A percentile compares a stretch with the other conserved stretches of the same genome.
phyloP scores from a whole-genome alignment of 768 basidiomycete species.

The Leccinum boreale region DNA sequence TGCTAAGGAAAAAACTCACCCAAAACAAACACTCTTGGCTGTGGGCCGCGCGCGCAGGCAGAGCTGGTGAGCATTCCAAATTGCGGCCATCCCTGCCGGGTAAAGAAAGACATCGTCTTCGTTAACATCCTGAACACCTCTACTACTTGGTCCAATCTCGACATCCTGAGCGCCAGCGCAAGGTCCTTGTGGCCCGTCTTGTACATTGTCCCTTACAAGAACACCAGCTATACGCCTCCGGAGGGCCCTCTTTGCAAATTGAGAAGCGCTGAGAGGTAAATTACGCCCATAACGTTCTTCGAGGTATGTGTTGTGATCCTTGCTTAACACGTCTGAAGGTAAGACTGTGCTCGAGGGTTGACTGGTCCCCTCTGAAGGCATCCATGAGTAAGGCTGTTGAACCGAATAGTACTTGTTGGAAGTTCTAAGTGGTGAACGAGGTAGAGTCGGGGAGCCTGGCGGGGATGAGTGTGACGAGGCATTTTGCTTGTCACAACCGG shows the following conservation, averaged over 20 bases:
- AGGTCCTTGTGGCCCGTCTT: conserved; percentile 32
- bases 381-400: conserved; percentile 13
- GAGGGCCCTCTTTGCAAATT: conserved; percentile 81
- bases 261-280: conserved; percentile 66
- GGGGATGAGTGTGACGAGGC: conserved; percentile 29
- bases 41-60: conserved; percentile 45
- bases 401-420: conserved; percentile 59
- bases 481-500: conserved; percentile 35
- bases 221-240: conserved; percentile 90
- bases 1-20: conserved; percentile 49
- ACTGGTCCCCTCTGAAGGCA: conserved; percentile 3
- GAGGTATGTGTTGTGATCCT: conserved; percentile 71
- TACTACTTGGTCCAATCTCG: conserved; percentile 57
- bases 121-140: conserved; percentile 65
- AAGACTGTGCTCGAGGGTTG: conserved; percentile 6
- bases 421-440: conserved; percentile 39
- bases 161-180: conserved; percentile 45
- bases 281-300: conserved; percentile 97
- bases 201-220: conserved; percentile 54
- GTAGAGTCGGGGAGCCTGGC: conserved; percentile 12
- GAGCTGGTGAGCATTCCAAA: conserved; percentile 87
- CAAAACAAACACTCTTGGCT: conserved; percentile 90
- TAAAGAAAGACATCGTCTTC: conserved; percentile 90
- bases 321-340: conserved; percentile 46
- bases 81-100: conserved; percentile 89